phyloP scores from a whole-genome alignment of 768 basidiomycete species.

The Pluteus cervinus region DNA sequence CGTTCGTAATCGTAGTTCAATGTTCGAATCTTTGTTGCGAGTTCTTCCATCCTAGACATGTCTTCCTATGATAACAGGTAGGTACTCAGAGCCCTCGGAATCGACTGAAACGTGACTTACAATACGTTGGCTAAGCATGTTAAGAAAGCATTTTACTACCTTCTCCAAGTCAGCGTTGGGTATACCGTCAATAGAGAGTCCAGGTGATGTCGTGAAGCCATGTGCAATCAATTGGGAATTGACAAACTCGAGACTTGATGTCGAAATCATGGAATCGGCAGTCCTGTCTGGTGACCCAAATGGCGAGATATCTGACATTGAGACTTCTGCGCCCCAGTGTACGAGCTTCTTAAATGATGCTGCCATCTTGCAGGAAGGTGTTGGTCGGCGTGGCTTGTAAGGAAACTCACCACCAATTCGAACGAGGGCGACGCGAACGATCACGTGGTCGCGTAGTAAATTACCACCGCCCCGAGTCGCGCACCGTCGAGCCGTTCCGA shows the following conservation, averaged over 20 bases:
- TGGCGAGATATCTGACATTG: slow-evolving; percentile 33
- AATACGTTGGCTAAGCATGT: slow-evolving; percentile 70
- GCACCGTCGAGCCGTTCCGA: too few species aligned
- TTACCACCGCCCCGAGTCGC: too few species aligned
- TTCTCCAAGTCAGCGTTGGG: slow-evolving; percentile 47
- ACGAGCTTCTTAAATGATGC: slow-evolving; percentile 42
- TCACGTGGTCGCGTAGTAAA: too few species aligned
- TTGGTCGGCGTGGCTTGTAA: too few species aligned
- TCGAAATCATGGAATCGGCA: slow-evolving; percentile 39
- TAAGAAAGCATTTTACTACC: slow-evolving; percentile 68
- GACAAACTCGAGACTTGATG: slow-evolving; percentile 70
- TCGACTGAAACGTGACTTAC: slow-evolving; percentile 35
- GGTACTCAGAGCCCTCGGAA: background rate
- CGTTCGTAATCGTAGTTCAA: slow-evolving; percentile 80
- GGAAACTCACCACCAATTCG: too few species aligned
- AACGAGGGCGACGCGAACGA: too few species aligned
- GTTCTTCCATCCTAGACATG: slow-evolving; percentile 71
- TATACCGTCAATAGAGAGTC: slow-evolving; percentile 63
- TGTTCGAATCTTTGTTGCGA: slow-evolving; percentile 69
- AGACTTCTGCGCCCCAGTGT: slow-evolving; percentile 47
- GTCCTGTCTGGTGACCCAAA: slow-evolving; percentile 42
- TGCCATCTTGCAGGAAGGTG: too few species aligned
- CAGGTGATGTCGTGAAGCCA: slow-evolving; percentile 61
- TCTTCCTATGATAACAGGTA: slow-evolving; percentile 40
- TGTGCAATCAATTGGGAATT: slow-evolving; percentile 81